Evolutionary conservation across 78 protist species (phyloP), one percentile per base, ranked within the genome.

Genomic region (Guillardia theta): DNA sequence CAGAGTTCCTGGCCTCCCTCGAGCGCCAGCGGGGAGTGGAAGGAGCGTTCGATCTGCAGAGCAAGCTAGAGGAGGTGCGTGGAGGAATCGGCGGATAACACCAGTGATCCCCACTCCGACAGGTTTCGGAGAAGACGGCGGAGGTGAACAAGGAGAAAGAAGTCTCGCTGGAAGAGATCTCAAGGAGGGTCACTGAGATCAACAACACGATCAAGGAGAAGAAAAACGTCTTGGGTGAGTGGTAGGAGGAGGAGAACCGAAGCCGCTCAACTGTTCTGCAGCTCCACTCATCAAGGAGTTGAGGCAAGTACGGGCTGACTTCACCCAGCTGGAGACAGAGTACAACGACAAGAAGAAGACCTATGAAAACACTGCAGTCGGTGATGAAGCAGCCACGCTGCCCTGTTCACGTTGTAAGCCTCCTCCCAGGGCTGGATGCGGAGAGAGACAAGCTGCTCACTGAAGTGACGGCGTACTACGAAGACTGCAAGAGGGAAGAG

Each of bases 261-360:
- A n/a, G n/a, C n/a, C n/a, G n/a, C n/a, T n/a, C n/a, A n/a, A n/a
- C n/a, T n/a, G n/a, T n/a, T n/a, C n/a, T n/a, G n/a, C n/a, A 0
- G 92, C 92, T 50, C 92, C 92, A 27, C 92, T 46, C 43, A 87
- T 87, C 62, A 87, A 87, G 62, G 92, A 87, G 92, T 62, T 87
- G 50, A 50, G 92, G 50, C 76, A 47, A 33, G 80, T 54, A 78
- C 78, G 94, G 45, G 6, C 53, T 36, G 92, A 44, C 92, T 87
- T 87, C 53, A 48, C 48, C 43, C 48, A 45, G 58, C 21, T 78
- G 22, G 95, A 93, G 78, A 0, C 53, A 58, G 95, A 78, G 54
- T 78, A 93, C 78, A n/a, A 46, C 62, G 95, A 93, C 24, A 93
- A 93, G 95, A 93, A 93, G 50, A 10, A 50, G 70, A 30, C 27